These are phyloP conservation scores for Zasmidium citrigriseum DNA, from an alignment of 2,329 filamentous ascomycete species.

Conservation along the genomic window DNA sequence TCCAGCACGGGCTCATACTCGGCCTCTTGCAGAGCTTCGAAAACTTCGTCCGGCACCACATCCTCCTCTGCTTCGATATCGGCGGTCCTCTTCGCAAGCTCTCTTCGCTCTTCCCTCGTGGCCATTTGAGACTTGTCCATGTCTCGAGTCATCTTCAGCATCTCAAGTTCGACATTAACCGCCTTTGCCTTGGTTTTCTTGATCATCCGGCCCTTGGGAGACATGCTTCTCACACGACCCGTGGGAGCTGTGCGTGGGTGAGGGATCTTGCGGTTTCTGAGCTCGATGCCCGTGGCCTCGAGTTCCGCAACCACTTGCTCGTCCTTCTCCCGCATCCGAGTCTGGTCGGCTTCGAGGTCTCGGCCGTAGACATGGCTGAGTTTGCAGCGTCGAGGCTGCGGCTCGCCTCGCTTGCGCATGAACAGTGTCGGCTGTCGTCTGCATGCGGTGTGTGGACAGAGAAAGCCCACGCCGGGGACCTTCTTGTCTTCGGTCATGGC, in stretches of 20 bases:
- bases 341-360: not conserved
- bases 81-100: not conserved
- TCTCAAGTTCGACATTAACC: no score
- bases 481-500: not conserved
- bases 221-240: no score
- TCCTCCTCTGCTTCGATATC: not conserved
- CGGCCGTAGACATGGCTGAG: constrained; percentile 1
- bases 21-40: not conserved
- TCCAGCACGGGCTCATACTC: not conserved
- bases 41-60: no score
- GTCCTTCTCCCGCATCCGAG: not conserved
- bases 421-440: not conserved
- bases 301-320: not conserved
- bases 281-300: not conserved
- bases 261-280: not conserved
- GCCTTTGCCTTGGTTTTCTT: no score
- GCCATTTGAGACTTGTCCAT: no score
- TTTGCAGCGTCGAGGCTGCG: not conserved
- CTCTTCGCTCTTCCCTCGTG: no score
- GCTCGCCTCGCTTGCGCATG: not conserved
- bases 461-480: not conserved
- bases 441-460: not conserved
- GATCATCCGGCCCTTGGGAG: no score
- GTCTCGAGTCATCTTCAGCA: no score
- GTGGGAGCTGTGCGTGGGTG: not conserved